Conservation (phyloP, 2,329 filamentous ascomycete species). For the Pseudogymnoascus sp. region DNA sequence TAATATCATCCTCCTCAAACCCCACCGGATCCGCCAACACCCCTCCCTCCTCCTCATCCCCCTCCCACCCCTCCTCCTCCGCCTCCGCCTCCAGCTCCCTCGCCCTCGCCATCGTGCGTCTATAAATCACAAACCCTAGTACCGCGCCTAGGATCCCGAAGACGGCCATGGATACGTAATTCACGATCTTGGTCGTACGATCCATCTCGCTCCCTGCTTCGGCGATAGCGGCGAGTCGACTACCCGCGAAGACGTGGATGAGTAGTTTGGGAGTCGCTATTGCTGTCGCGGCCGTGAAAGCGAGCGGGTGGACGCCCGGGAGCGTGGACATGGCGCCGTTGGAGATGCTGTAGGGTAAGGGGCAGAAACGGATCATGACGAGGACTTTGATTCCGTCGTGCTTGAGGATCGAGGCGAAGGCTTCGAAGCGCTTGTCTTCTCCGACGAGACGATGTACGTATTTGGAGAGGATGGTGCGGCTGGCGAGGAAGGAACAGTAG, state of each 20-base stretch:
- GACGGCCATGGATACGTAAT: conserved; percentile 71
- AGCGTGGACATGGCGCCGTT: conserved; percentile 94
- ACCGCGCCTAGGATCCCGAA: conserved; percentile 61
- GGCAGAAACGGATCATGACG: conserved; percentile 85
- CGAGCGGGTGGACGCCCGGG: conserved; percentile 68
- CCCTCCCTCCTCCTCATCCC: conserved; percentile 11
- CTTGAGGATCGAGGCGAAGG: conserved; percentile 77
- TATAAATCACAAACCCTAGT: conserved; percentile 82
- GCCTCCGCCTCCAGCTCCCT: conserved; percentile 40
- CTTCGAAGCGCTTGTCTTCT: conserved; percentile 77
- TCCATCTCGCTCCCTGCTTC: conserved; percentile 80
- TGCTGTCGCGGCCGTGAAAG: conserved; percentile 75
- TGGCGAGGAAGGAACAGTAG: conserved; percentile 69
- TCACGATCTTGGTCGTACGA: conserved; percentile 64
- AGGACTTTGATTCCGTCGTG: conserved; percentile 83
- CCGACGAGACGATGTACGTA: conserved; percentile 78
- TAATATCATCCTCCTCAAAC: conserved; percentile 28
- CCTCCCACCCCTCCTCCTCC: conserved; percentile 15
- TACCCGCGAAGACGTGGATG: conserved; percentile 87
- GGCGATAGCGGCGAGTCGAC: conserved; percentile 71
- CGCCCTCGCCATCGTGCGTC: conserved; percentile 54
- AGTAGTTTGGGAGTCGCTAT: conserved; percentile 78
- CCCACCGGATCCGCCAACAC: conserved; percentile 17
- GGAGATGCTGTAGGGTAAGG: conserved; percentile 82
- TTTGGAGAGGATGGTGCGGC: conserved; percentile 64